Base-by-base conservation (phyloP, 352 stramenopile genomes). In the Globisporangium megalacanthum region DNA sequence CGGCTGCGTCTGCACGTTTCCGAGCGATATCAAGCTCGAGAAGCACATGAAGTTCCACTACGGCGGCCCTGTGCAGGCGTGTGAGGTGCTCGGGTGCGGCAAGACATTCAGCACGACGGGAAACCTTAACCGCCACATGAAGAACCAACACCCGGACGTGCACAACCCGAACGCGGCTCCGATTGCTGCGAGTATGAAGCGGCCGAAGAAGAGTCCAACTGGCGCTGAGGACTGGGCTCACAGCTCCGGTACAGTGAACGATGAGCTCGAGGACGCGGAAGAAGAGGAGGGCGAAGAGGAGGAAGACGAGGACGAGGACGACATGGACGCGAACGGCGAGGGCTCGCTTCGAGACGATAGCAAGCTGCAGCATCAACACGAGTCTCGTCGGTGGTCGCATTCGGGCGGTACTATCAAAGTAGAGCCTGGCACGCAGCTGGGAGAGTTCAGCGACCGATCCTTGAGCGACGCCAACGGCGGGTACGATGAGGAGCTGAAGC, bases 31-130 rank as follows among this genome's bases (percentile, higher is more conserved):
- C 58, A 83, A 83, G 49, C 61, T 80, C 48, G 66, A 69, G 48
- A 70, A 76, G 29, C 77, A 87, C 55, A 65, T 83, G 68, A 79
- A 77, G 52, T 70, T 75, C 36, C 75, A 85, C 37, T 60, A 65
- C 2, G 75, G 75, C 17, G 58, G 59, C 47, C 56, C 71, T 2
- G 70, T 75, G 13, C 69, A 82, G 51, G 61, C 73, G 25, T 84
- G 74, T 54, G 58, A 54, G 19, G 64, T 74, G 31, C 49, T 33
- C 29, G 61, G 64, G 10, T 83, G 71, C 25, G 61, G 72, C 52
- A 83, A 81, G 54, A 64, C 49, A 29, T 83, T 83, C 58, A 81
- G 67, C 52, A 83, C 74, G 31, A 72, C 69, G 19, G 74, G 74
- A 39, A 83, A 81, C 54, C 57, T 81, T 17, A 75, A 71, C 11